Evolutionary conservation across 164 flowering plant genomes (phyloP).

Genomic region (Paratinospora sagittata): DNA sequence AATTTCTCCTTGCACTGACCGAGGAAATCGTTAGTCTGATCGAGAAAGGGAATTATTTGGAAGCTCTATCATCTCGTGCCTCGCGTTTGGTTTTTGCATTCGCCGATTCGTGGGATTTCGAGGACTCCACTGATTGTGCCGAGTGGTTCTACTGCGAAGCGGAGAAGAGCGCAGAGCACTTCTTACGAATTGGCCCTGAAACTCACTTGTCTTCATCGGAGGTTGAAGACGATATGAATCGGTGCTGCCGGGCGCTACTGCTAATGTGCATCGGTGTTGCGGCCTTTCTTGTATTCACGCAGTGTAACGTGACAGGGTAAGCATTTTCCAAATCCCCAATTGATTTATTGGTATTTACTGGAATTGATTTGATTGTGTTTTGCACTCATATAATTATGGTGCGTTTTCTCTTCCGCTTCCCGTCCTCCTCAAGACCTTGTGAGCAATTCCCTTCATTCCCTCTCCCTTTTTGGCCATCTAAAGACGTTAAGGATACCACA

Average conservation of each 20-base stretch:
- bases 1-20: conserved; percentile 21
- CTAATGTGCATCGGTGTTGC: conserved; percentile 59
- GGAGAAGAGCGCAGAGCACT: conserved; percentile 32
- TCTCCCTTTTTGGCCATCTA: conserved; percentile 19
- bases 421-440: conserved; percentile 51
- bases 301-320: conserved; percentile 75
- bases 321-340: conserved; percentile 2
- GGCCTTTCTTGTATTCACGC: conserved; percentile 63
- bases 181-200: conserved; percentile 19
- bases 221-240: conserved; percentile 9
- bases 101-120: conserved; percentile 16
- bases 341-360: not conserved
- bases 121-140: conserved; percentile 35
- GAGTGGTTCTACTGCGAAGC: conserved; percentile 43
- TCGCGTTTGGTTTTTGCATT: conserved; percentile 26
- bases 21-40: conserved; percentile 33
- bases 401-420: not conserved
- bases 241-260: conserved; percentile 33
- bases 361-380: not conserved
- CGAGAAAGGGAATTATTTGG: conserved; percentile 53
- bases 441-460: conserved; percentile 41
- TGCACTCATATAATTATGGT: not conserved
- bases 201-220: too few relatives aligned
- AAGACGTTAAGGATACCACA: conserved; percentile 6
- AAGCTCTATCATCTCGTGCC: conserved; percentile 55